phyloP scores from a whole-genome alignment of 768 basidiomycete genomes.

The Royoungia palumana region DNA sequence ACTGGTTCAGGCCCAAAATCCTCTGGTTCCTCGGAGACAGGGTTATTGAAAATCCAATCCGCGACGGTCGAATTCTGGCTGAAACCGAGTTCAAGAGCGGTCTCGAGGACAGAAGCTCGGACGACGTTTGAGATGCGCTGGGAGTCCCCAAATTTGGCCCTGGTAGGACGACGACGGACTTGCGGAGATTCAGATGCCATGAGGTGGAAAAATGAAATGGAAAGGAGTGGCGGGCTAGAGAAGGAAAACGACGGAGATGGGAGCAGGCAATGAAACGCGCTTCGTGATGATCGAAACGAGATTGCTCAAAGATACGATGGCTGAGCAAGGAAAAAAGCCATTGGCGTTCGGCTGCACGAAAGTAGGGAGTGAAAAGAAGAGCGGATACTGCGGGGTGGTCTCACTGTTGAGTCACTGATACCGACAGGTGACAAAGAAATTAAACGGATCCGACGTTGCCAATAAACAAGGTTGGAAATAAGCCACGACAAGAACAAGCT shows the following conservation, averaged over 20 bases:
- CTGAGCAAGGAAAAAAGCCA: slow-evolving; percentile 15
- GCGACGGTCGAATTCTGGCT: slow-evolving; percentile 57
- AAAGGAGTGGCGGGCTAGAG: slow-evolving; percentile 15
- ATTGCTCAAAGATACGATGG: slow-evolving; percentile 11
- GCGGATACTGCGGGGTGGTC: slow-evolving; percentile 13
- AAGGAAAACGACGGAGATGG: slow-evolving; percentile 1
- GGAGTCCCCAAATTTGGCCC: slow-evolving; percentile 7
- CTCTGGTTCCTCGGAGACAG: slow-evolving; percentile 56
- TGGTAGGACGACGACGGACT: slow-evolving; percentile 29
- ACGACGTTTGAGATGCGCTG: slow-evolving; percentile 55
- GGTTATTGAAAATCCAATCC: slow-evolving; percentile 70
- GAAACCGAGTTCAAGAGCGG: slow-evolving; percentile 65
- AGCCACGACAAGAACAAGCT: background rate
- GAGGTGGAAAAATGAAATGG: slow-evolving; percentile 6
- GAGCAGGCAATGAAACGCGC: slow-evolving; percentile 3
- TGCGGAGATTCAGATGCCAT: slow-evolving; percentile 23
- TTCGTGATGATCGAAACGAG: slow-evolving; percentile 12
- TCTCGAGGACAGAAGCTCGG: slow-evolving; percentile 73
- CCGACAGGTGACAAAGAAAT: background rate
- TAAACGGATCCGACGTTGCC: background rate
- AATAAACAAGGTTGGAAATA: background rate
- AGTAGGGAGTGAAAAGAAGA: background rate
- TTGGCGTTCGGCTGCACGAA: slow-evolving; percentile 14
- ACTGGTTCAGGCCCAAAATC: slow-evolving; percentile 25
- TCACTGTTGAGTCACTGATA: slow-evolving; percentile 6